Percentiles rank a stretch among this genome's conserved stretches.
Conservation (phyloP, 768 basidiomycete species). For the Trametes coccinea region DNA sequence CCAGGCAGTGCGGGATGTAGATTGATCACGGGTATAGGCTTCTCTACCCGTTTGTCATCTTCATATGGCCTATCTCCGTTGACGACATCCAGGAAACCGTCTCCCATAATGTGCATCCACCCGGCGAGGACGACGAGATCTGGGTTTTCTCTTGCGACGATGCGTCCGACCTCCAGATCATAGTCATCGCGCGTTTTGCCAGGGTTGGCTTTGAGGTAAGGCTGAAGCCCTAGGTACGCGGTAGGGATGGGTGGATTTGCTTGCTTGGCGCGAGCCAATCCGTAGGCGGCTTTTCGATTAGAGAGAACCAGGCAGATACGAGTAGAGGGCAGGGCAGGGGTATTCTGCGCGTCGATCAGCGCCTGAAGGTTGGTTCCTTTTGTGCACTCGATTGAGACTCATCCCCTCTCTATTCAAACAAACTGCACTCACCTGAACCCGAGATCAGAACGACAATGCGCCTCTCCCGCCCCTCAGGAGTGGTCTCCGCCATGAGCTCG, state of each 20-base stretch:
- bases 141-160: constrained; percentile 62
- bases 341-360: constrained; percentile 83
- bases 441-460: constrained; percentile 64
- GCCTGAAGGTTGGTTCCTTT: constrained; percentile 96
- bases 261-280: constrained; percentile 74
- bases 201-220: constrained; percentile 74
- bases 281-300: constrained; percentile 89
- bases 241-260: constrained; percentile 81
- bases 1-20: constrained; percentile 95
- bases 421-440: constrained; percentile 50
- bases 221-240: constrained; percentile 79
- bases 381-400: background rate
- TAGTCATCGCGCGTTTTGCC: constrained; percentile 81
- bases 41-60: constrained; percentile 35
- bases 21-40: constrained; percentile 84
- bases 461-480: constrained; percentile 19
- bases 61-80: constrained; percentile 41
- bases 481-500: constrained; percentile 12
- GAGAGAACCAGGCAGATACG: constrained; percentile 83
- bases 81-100: constrained; percentile 73
- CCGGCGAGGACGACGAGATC: constrained; percentile 95
- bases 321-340: constrained; percentile 69
- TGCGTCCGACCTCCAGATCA: constrained; percentile 75
- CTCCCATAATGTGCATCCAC: constrained; percentile 96
- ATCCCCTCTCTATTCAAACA: too few species aligned